Conservation (phyloP, 768 basidiomycete species). For the Suillus plorans region DNA sequence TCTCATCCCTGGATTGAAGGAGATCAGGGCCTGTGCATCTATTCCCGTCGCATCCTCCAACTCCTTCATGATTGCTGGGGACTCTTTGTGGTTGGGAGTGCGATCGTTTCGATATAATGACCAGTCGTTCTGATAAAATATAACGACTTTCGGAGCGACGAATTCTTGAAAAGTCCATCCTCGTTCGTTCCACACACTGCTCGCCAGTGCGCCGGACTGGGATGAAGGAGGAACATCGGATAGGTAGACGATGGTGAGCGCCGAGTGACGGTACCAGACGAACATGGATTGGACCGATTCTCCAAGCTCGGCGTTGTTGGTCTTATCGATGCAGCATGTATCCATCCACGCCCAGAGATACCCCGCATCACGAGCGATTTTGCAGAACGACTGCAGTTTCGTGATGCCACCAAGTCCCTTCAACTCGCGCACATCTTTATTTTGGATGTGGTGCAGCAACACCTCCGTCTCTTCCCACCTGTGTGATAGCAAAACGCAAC, state of each 20-base stretch:
- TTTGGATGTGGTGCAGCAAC: not conserved
- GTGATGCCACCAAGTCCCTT: not conserved
- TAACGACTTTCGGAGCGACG: not conserved
- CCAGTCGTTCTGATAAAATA: not conserved
- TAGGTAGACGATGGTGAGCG: not conserved
- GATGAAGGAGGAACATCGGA: not conserved
- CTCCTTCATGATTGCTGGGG: too few relatives aligned
- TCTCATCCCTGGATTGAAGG: too few relatives aligned
- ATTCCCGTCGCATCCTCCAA: too few relatives aligned
- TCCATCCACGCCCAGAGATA: not conserved
- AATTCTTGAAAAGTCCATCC: not conserved
- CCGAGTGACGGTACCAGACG: not conserved
- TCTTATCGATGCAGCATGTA: too few relatives aligned
- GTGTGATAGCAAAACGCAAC: not conserved
- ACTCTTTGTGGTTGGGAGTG: not conserved
- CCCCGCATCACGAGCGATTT: not conserved
- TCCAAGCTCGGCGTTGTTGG: not conserved
- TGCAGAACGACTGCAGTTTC: not conserved
- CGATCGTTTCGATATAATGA: not conserved
- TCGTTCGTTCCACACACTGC: not conserved
- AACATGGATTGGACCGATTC: not conserved
- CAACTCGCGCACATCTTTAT: not conserved
- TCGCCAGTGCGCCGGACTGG: not conserved
- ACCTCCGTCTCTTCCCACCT: not conserved
- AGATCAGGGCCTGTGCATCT: too few relatives aligned